A percentile compares a stretch with the other conserved stretches of the same genome.
Conservation (phyloP, 2,329 filamentous ascomycete genomes). For the Exutisphaerella laricina region DNA sequence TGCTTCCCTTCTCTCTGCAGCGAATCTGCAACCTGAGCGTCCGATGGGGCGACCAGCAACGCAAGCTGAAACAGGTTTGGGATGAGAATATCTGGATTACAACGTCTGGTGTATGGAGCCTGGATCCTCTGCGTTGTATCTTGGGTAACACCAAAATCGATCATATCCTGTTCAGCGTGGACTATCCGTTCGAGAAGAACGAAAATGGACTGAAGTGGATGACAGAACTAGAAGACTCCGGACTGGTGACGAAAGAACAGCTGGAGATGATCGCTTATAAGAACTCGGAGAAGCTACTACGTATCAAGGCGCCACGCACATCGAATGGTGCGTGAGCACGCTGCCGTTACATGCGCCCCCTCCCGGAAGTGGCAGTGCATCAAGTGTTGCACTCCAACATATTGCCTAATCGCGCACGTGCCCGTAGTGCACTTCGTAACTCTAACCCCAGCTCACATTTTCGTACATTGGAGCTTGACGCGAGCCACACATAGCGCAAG, state of each 20-base stretch:
- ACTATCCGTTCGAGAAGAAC: slow-evolving; percentile 53
- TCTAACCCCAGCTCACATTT: too few relatives aligned
- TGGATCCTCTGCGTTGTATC: slow-evolving; percentile 46
- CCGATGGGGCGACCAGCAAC: slow-evolving; percentile 33
- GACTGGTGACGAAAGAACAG: slow-evolving; percentile 46
- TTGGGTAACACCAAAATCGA: slow-evolving; percentile 39
- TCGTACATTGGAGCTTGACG: too few relatives aligned
- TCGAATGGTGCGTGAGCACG: slow-evolving; percentile 7
- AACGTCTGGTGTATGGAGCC: slow-evolving; percentile 51
- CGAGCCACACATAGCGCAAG: too few relatives aligned
- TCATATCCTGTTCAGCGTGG: slow-evolving; percentile 53
- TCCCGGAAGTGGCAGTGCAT: too few relatives aligned
- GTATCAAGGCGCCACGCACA: slow-evolving; percentile 27
- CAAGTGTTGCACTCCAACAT: too few relatives aligned
- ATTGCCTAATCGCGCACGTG: too few relatives aligned
- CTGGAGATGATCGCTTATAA: slow-evolving; percentile 46
- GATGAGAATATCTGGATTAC: slow-evolving; percentile 55
- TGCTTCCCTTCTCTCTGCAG: slow-evolving; percentile 54
- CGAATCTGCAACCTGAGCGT: slow-evolving; percentile 35
- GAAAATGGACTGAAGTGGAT: slow-evolving; percentile 49
- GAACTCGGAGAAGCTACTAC: slow-evolving; percentile 48
- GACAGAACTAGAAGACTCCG: slow-evolving; percentile 46
- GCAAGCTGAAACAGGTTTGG: slow-evolving; percentile 39
- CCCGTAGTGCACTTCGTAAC: too few relatives aligned
- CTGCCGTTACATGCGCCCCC: too few relatives aligned